These are phyloP conservation scores for Fraxinus angustifolia DNA, from an alignment of 305 asterid genomes.

Conservation along the genomic window DNA sequence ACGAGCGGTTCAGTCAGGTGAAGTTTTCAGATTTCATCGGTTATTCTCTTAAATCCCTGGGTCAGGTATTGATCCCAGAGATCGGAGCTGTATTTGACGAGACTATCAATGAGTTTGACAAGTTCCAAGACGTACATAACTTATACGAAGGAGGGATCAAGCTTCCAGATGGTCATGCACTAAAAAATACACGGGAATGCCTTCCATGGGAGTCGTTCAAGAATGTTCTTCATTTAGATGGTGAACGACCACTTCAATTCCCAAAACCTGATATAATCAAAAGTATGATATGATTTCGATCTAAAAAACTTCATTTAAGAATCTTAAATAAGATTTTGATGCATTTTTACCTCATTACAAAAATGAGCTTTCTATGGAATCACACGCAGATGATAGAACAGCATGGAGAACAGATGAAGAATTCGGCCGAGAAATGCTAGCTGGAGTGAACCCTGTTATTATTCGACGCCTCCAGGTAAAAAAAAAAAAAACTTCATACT, in stretches of 20 bases:
- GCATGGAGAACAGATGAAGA: conserved; percentile 61
- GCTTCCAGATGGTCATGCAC: conserved; percentile 47
- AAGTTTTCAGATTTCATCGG: conserved; percentile 65
- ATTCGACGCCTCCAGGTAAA: conserved; percentile 43
- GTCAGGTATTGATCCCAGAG: conserved; percentile 52
- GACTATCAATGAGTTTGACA: conserved; percentile 48
- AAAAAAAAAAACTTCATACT: background rate
- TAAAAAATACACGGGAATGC: conserved; percentile 32
- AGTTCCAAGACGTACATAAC: conserved; percentile 40
- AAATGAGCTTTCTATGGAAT: background rate
- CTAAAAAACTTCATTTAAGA: background rate
- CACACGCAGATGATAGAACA: conserved; percentile 29
- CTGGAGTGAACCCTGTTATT: conserved; percentile 45
- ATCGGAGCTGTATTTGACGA: conserved; percentile 38
- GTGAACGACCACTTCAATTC: conserved; percentile 57
- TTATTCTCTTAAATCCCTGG: conserved; percentile 49
- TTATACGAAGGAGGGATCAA: conserved; percentile 59
- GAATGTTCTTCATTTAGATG: conserved; percentile 50
- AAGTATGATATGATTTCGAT: conserved; percentile 30
- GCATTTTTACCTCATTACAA: background rate
- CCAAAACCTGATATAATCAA: conserved; percentile 59
- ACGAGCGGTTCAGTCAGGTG: conserved; percentile 66
- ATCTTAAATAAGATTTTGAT: background rate
- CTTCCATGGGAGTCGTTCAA: conserved; percentile 53
- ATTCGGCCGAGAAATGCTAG: conserved; percentile 48